Conservation (phyloP, 495 filamentous ascomycete genomes). For the Neurospora discreta region DNA sequence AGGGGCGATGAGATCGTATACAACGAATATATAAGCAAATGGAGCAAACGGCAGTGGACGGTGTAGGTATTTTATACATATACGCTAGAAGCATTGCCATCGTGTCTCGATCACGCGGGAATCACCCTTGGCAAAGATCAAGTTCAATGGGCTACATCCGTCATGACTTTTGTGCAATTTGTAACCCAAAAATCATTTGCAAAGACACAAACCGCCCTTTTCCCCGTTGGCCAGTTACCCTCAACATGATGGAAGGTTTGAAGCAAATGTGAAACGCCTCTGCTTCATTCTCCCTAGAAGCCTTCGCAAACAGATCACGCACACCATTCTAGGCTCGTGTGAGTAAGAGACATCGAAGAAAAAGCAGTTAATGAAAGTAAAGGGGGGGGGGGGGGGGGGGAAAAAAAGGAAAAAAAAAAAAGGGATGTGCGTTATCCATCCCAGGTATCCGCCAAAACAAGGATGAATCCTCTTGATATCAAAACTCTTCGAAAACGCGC, state of each 20-base stretch:
- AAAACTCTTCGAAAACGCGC: not conserved
- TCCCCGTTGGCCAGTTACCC: not conserved
- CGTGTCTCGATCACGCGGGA: not conserved
- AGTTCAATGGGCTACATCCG: not conserved
- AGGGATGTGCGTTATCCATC: not conserved
- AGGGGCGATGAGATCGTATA: too few relatives aligned
- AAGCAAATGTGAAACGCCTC: not conserved
- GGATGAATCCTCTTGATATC: not conserved
- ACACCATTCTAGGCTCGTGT: not conserved
- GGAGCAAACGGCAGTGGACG: not conserved
- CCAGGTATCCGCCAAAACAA: not conserved
- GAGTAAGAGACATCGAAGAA: not conserved
- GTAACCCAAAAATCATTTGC: not conserved
- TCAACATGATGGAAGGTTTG: not conserved
- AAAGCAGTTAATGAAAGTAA: not conserved
- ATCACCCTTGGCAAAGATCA: not conserved
- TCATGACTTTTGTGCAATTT: not conserved
- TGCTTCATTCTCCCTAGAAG: not conserved
- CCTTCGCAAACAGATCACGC: not conserved
- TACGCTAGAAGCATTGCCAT: not conserved
- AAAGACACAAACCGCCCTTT: not conserved
- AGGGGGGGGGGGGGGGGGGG: too few relatives aligned
- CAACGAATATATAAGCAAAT: not conserved
- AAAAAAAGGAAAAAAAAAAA: not conserved
- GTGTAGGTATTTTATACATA: not conserved